Base-by-base conservation (phyloP, 2,329 filamentous ascomycete genomes). In the Orbilia oligospora region DNA sequence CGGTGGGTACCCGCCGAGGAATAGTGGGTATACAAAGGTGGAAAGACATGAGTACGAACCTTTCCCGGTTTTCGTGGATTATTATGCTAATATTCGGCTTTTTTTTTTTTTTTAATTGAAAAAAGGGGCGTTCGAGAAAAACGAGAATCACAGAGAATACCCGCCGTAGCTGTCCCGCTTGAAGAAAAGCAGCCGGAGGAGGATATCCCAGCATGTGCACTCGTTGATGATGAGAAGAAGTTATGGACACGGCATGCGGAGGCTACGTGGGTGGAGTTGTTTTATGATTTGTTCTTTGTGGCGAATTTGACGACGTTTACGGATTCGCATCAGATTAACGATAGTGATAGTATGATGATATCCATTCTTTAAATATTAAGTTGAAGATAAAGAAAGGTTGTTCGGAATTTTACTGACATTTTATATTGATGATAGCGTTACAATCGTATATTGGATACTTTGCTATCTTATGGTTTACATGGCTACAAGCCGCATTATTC, bases 221-320 rank as follows among this genome's bases (percentile, higher is more conserved):
- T 78, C 3, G 68, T 78, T n/a, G 75, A 78, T 27, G 55, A 69
- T 36, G 75, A 72, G 27, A 65, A 65, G 38, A 78, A 78, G 36
- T 68, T 72, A 55, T 72, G 75, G 75, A 64, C 75, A 18, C 51
- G 75, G 22, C 75, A 79, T 38, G 81, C 80, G 36, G 87, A 88
- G 82, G 87, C 87, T 5, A 88, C 85, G 2, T 86, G 87, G n/a
- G 85, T 88, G 53, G 87, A 90, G 81, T 84, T 90, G 2, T 90
- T 90, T 81, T 90, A 88, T 81, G 88, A 90, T 82, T 84, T 90
- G 0, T 90, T 90, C 81, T 89, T 90, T 75, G 88, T 91, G 5
- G 90, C 89, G 71, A 91, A 91, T 81, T 85, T 91, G 68, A 89
- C 88, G 3, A 89, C 90, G 12, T 91, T 91, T 81, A 88, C 88